phyloP scores from a whole-genome alignment of 2,329 filamentous ascomycete genomes.

The Fusarium aywerte region DNA sequence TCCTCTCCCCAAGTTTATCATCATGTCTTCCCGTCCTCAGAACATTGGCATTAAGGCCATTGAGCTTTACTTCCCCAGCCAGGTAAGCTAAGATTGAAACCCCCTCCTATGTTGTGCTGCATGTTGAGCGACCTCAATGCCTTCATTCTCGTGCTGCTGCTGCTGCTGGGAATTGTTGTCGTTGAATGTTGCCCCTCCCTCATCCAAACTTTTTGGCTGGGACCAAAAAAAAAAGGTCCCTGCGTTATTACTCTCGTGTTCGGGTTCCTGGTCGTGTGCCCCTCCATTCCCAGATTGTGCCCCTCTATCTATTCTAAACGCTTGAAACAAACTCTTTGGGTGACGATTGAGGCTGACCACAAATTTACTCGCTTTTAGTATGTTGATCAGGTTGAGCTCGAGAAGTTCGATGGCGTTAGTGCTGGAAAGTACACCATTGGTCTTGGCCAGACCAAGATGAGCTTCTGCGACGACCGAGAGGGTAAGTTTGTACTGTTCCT shows the following conservation, averaged over 20 bases:
- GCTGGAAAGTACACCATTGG: constrained; percentile 91
- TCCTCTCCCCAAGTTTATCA: constrained; percentile 42
- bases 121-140: constrained; percentile 16
- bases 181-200: constrained; percentile 40
- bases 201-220: constrained; percentile 33
- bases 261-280: constrained; percentile 43
- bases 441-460: constrained; percentile 91
- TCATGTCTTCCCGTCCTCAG: constrained; percentile 80
- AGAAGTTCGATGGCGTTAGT: constrained; percentile 86
- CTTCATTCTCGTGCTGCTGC: constrained; percentile 10
- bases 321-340: constrained; percentile 22
- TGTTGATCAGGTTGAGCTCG: constrained; percentile 83
- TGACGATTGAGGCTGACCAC: constrained; percentile 46
- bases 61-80: constrained; percentile 87
- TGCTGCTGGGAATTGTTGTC: constrained; percentile 21
- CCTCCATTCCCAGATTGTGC: constrained; percentile 38
- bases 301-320: constrained; percentile 37
- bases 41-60: constrained; percentile 95
- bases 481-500: constrained; percentile 60
- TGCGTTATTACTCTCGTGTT: constrained; percentile 34
- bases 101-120: constrained; percentile 16
- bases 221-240: constrained; percentile 36
- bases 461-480: constrained; percentile 90
- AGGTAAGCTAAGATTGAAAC: constrained; percentile 68
- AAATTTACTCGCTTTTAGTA: constrained; percentile 64